Evolutionary conservation across 257 asterid species (phyloP).

Genomic region (Solanum ossicruentum): DNA sequence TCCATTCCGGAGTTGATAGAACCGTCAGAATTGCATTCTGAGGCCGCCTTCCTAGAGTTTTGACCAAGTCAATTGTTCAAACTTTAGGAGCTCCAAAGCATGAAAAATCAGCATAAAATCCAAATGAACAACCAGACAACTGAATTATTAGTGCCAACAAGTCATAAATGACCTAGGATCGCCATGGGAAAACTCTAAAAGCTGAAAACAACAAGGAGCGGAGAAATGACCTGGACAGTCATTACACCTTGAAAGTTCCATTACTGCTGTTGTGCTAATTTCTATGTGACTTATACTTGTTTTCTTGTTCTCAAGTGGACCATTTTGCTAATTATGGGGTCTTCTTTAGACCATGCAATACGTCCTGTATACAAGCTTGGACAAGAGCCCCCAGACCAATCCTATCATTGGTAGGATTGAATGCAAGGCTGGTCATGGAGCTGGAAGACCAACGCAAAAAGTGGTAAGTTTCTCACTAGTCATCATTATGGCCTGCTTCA

Average conservation of each 20-base stretch:
- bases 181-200: too few relatives aligned
- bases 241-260: neutral
- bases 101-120: too few relatives aligned
- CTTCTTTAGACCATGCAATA: slow-evolving; percentile 68
- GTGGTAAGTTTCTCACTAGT: slow-evolving; percentile 21
- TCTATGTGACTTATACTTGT: neutral
- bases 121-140: too few relatives aligned
- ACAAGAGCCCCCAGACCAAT: slow-evolving; percentile 73
- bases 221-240: too few relatives aligned
- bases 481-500: neutral
- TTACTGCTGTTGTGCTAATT: neutral
- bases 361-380: slow-evolving; percentile 57
- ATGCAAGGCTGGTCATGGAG: slow-evolving; percentile 92
- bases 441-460: slow-evolving; percentile 88
- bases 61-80: too few relatives aligned
- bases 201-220: too few relatives aligned
- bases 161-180: too few relatives aligned
- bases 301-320: neutral
- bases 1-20: too few relatives aligned
- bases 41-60: too few relatives aligned
- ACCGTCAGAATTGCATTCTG: too few relatives aligned
- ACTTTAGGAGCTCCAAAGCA: too few relatives aligned
- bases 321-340: neutral
- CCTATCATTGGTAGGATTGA: slow-evolving; percentile 81
- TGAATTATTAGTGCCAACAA: too few relatives aligned